Evolutionary conservation across 768 basidiomycete genomes (phyloP).

Genomic region (Hygrophorus russula): DNA sequence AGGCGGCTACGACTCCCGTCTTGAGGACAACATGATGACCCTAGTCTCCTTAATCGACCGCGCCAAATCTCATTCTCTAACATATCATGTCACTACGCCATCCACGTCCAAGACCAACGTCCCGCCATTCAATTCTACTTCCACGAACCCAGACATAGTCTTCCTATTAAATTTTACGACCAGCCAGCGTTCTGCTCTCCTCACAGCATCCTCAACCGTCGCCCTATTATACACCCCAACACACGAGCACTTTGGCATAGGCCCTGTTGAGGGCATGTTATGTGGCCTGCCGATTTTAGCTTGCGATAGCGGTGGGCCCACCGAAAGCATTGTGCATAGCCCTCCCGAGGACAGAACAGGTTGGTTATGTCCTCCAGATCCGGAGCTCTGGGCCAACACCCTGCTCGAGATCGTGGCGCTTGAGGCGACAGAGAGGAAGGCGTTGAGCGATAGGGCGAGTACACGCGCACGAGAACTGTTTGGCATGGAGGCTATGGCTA

Average conservation of each 20-base stretch:
- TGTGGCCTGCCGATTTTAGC: conserved; percentile 87
- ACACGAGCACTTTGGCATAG: conserved; percentile 97
- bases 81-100: conserved; percentile 47
- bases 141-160: conserved; percentile 47
- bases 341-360: conserved; percentile 50
- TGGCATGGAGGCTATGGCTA: conserved; percentile 67
- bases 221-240: conserved; percentile 86
- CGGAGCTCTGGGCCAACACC: conserved; percentile 60
- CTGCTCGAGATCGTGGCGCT: conserved; percentile 48
- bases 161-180: conserved; percentile 92
- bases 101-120: conserved; percentile 24
- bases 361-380: conserved; percentile 56
- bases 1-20: conserved; percentile 87
- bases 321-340: conserved; percentile 57
- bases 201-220: conserved; percentile 52
- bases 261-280: conserved; percentile 89
- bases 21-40: conserved; percentile 74
- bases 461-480: conserved; percentile 55
- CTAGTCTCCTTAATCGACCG: conserved; percentile 52
- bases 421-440: conserved; percentile 26
- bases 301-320: conserved; percentile 80
- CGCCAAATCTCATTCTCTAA: conserved; percentile 41
- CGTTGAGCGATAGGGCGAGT: conserved; percentile 44
- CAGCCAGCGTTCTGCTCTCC: conserved; percentile 70
- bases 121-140: conserved; percentile 30